Conservation (phyloP, 192 early-diverging fungal species). For the Rhizoclosmatium globosum region DNA sequence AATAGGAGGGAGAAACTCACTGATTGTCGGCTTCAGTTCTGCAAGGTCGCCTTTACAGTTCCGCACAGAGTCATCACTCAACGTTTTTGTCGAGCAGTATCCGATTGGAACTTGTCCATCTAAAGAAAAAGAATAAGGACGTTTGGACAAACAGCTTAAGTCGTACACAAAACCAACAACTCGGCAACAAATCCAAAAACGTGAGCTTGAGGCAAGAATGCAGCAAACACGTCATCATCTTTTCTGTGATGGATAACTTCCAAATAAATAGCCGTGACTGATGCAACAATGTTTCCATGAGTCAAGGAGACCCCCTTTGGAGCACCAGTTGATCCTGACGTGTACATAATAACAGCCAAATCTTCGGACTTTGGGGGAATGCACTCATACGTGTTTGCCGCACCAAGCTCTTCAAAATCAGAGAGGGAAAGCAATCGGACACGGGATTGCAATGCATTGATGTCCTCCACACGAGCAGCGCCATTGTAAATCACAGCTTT, state of each 20-base stretch:
- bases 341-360: slow-evolving; percentile 59
- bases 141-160: neutral
- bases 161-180: slow-evolving; percentile 60
- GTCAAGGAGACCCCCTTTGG: slow-evolving; percentile 91
- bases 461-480: slow-evolving; percentile 50
- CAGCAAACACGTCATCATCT: too few relatives aligned
- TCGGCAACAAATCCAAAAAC: slow-evolving; percentile 71
- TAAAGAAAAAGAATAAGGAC: too few relatives aligned
- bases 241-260: slow-evolving; percentile 24
- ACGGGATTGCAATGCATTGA: neutral
- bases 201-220: neutral
- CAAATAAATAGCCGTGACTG: slow-evolving; percentile 54
- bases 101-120: slow-evolving; percentile 54
- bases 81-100: slow-evolving; percentile 68
- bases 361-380: slow-evolving; percentile 74
- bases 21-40: slow-evolving; percentile 68
- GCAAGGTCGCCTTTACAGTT: slow-evolving; percentile 74
- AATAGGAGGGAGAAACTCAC: too few relatives aligned
- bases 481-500: slow-evolving; percentile 78
- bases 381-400: slow-evolving; percentile 47
- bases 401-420: slow-evolving; percentile 72
- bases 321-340: slow-evolving; percentile 73
- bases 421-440: slow-evolving; percentile 68
- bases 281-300: slow-evolving; percentile 83
- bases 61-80: slow-evolving; percentile 68